Evolutionary conservation across 1,284 basidiomycete species (phyloP), one percentile per base, ranked within the genome.

Genomic region (Fomitopsis schrenkii): DNA sequence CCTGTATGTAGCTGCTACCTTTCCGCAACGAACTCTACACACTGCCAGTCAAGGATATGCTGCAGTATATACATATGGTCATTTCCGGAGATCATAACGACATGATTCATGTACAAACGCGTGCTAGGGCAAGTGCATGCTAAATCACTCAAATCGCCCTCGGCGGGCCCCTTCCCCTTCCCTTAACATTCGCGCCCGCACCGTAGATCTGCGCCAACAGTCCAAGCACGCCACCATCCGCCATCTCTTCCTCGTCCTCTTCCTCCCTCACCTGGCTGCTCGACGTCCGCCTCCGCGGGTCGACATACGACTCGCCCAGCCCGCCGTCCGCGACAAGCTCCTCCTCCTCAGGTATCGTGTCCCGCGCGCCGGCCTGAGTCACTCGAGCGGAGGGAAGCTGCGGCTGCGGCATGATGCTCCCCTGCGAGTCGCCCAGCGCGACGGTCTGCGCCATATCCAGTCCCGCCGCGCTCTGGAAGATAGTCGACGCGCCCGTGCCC

Each of bases 121-220:
- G 19, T 2, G 12, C 5, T 14, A 14, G 7, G 45, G 38, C 38
- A 12, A 28, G 26, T 28, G 2, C 45, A 30, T 50, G 3, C 28
- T 50, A 59, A 33, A 58, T 50, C 57, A 9, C 30, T 45, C 53
- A 74, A 55, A 85, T 80, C 44, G 80, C 78, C 55, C 82, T 77
- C 22, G 79, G 76, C 40, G 81, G 81, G 52, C 81, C 83, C 56
- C 68, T 67, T 36, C 67, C 74, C 41, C 70, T 66, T 15, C 67
- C 72, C 67, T 70, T 72, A 60, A 69, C 57, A 60, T 86, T 72
- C 8, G 68, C 84, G 63, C 79, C 81, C 60, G 83, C 79, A 59
- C 84, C 86, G 71, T 93, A 94, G 56, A 94, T 93, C 76, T 93
- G 87, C 41, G 88, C 86, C 66, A 94, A 71, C 66, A 94, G 69